A percentile compares a stretch with the other conserved stretches of the same genome.
Evolutionary conservation across 352 stramenopile species (phyloP).

Genomic region (Pythium sp.): DNA sequence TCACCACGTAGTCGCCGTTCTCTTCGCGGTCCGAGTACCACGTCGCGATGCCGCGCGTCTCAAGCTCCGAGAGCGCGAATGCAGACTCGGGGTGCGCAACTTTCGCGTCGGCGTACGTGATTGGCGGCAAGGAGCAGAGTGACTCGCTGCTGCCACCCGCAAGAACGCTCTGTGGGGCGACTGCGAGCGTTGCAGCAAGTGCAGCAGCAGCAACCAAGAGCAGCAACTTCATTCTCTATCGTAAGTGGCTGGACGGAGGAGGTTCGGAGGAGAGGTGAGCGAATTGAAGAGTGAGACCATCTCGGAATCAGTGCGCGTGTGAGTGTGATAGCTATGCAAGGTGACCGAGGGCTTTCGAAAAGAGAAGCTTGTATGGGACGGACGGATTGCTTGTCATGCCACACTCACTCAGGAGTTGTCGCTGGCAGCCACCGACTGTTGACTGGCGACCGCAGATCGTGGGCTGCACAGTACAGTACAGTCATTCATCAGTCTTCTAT

Average conservation of each 20-base stretch:
- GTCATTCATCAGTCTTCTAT: not conserved
- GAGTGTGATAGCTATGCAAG: too few species aligned
- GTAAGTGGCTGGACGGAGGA: too few species aligned
- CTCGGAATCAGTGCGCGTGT: too few species aligned
- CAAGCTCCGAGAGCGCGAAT: conserved; percentile 33
- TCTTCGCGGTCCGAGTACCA: conserved; percentile 62
- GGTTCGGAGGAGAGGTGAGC: not conserved
- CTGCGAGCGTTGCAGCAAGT: not conserved
- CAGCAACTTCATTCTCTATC: not conserved
- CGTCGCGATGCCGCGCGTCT: conserved; percentile 51
- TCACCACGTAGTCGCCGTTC: conserved; percentile 37
- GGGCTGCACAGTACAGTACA: too few species aligned
- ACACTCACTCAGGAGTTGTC: not conserved
- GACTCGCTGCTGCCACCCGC: conserved; percentile 19
- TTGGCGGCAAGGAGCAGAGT: conserved; percentile 40
- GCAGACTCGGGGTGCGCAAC: conserved; percentile 28
- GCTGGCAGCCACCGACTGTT: too few species aligned
- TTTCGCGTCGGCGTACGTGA: conserved; percentile 37
- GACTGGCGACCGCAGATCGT: too few species aligned
- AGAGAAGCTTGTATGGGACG: not conserved
- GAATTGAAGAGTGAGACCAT: not conserved
- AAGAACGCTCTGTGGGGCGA: too few species aligned
- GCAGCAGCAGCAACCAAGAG: not conserved
- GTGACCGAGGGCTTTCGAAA: too few species aligned
- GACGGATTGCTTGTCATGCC: not conserved